Base-by-base conservation (phyloP, 495 filamentous ascomycete genomes). In the Podospora didyma region DNA sequence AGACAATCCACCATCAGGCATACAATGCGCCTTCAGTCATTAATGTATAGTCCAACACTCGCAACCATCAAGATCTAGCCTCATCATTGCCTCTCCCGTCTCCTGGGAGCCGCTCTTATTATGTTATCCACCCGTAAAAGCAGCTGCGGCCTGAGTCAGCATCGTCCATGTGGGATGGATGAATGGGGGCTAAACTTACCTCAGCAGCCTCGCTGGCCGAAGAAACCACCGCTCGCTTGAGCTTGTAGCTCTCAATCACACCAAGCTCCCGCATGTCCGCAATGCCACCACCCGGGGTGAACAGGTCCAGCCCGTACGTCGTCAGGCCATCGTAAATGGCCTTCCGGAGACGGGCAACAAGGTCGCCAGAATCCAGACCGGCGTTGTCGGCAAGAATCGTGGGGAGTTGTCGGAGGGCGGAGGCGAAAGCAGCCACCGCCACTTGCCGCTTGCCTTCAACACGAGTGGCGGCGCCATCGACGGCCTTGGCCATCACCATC, bases 401-500 rank as follows among this genome's bases (percentile, higher is more conserved):
- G 12, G 94, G 94, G 45, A 98, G 81, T 69, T 97, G 94, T 64
- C 90, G 86, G 24, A 98, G 80, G 17, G 94, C 94, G 44, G 83
- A 82, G 6, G 93, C 88, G 66, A 97, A 98, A 0, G 90, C 81
- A 63, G 93, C 87, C 20, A 97, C 93, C 7, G 94, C 94, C 58
- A 96, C 81, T 56, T 94, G 91, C 74, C 92, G 95, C 86, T 98
- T 98, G 65, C 94, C 94, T 34, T 92, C 89, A 14, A 95, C 89
- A 67, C 96, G 93, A 50, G 93, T 90, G 7, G 93, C 92, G 17
- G 91, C 92, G 48, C 90, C 86, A 68, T 97, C 95, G 39, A 97
- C 94, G 42, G 94, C 94, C 76, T 96, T 96, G 58, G 92, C 89
- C 94, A 98, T 98, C 55, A 96, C 75, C 93, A 96, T 97, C 82